phyloP scores from a whole-genome alignment of 1,139 yeast genomes.

The Nematodospora anomalae region DNA sequence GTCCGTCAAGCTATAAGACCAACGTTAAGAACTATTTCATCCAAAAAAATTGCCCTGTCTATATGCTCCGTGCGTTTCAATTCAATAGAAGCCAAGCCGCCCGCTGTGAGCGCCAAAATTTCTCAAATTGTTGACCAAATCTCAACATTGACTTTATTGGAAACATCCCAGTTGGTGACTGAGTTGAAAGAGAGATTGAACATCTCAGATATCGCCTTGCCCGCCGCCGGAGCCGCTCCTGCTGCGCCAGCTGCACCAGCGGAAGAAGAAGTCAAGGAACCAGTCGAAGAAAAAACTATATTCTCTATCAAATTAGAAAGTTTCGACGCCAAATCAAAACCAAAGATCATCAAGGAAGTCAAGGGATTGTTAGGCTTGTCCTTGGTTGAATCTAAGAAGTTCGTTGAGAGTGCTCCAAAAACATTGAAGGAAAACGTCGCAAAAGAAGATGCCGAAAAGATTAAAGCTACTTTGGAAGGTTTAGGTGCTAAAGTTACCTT shows the following conservation, averaged over 20 bases:
- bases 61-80: constrained; percentile 39
- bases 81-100: constrained; percentile 50
- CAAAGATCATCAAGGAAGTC: constrained; percentile 96
- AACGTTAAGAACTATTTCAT: constrained; percentile 29
- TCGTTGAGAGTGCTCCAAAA: constrained; percentile 97
- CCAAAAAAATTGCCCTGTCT: constrained; percentile 24
- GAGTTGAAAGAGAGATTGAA: constrained; percentile 86
- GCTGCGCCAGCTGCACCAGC: constrained; percentile 65
- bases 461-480: constrained; percentile 88
- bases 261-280: constrained; percentile 77
- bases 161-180: constrained; percentile 79
- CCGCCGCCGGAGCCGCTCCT: constrained; percentile 52
- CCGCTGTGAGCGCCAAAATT: constrained; percentile 90
- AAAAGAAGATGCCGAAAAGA: constrained; percentile 89
- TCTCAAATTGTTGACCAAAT: constrained; percentile 85
- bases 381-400: constrained; percentile 94
- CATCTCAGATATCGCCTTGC: constrained; percentile 88
- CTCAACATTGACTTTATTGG: constrained; percentile 82
- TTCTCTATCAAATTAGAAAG: constrained; percentile 90
- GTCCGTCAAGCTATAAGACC: constrained; percentile 45
- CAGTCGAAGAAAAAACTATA: constrained; percentile 88
- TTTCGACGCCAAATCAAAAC: constrained; percentile 92
- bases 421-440: constrained; percentile 81
- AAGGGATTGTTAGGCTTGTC: constrained; percentile 89
- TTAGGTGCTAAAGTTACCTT: constrained; percentile 90